A percentile compares a stretch with the other conserved stretches of the same genome.
phyloP scores from a whole-genome alignment of 2,329 filamentous ascomycete genomes.

The Fusarium paranaense region DNA sequence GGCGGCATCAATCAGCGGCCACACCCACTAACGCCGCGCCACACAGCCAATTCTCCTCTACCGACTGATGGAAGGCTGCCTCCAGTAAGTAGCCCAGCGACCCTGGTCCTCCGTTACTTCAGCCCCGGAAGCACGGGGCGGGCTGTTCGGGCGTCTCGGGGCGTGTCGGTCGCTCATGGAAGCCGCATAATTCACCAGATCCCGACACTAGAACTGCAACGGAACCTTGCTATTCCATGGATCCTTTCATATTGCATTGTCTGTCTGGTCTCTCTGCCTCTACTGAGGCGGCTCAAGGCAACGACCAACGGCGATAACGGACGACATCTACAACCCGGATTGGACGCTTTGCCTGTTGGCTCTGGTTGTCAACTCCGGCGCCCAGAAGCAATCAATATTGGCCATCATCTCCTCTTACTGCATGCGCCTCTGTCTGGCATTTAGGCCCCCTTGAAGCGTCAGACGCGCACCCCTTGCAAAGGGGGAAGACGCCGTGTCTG shows the following conservation, averaged over 20 bases:
- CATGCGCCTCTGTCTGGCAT: conserved; percentile 36
- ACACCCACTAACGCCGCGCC: conserved; percentile 21
- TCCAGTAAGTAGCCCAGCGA: conserved; percentile 9
- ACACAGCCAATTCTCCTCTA: conserved; percentile 13
- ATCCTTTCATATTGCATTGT: conserved; percentile 2
- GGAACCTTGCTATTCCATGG: conserved; percentile 23
- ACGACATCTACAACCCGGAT: neutral
- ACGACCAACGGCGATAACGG: neutral
- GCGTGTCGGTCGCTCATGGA: conserved; percentile 27
- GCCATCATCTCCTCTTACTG: conserved; percentile 15
- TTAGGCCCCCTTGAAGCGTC: conserved; percentile 37
- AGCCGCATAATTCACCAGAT: conserved; percentile 28
- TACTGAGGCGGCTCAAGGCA: neutral
- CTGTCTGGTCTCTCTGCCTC: neutral
- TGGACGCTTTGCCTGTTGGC: neutral
- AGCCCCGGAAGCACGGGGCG: conserved; percentile 35
- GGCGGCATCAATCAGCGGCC: conserved; percentile 15
- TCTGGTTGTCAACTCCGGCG: conserved; percentile 1
- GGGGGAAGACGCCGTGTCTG: conserved; percentile 34
- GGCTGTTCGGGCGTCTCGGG: conserved; percentile 27
- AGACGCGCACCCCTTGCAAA: conserved; percentile 35
- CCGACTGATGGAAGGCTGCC: neutral
- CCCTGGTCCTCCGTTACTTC: conserved; percentile 9
- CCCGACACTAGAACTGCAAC: conserved; percentile 19
- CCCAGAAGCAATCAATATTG: conserved; percentile 12